A percentile compares a stretch with the other conserved stretches of the same genome.
Evolutionary conservation across 331 rosid genomes (phyloP).

Genomic region (Telfairia occidentalis): DNA sequence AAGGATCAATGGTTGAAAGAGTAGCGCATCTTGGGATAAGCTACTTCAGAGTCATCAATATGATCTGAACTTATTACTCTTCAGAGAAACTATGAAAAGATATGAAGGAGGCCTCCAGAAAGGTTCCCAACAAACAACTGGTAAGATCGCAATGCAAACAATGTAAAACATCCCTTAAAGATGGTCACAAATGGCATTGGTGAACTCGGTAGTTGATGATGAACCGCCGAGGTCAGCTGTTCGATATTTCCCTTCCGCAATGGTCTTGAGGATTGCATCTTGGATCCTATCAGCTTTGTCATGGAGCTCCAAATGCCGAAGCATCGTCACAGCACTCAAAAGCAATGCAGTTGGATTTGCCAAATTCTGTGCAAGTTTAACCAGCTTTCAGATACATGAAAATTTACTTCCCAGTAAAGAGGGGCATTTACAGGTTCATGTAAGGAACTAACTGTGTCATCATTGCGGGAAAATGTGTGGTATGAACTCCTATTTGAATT

Average conservation of each 20-base stretch:
- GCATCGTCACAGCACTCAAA: slow-evolving; percentile 76
- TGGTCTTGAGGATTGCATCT: slow-evolving; percentile 65
- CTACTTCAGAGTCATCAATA: slow-evolving; percentile 25
- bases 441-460: background rate
- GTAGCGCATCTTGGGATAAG: slow-evolving; percentile 6
- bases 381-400: background rate
- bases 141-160: slow-evolving; percentile 5
- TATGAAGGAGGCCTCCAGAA: slow-evolving; percentile 18
- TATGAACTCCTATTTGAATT: background rate
- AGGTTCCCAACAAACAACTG: slow-evolving; percentile 26
- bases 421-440: background rate
- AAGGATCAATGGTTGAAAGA: slow-evolving; percentile 5
- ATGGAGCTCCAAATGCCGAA: slow-evolving; percentile 68
- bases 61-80: slow-evolving; percentile 35
- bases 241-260: slow-evolving; percentile 81
- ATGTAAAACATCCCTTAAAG: slow-evolving; percentile 33
- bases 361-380: slow-evolving; percentile 49
- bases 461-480: background rate
- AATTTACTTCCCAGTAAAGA: background rate
- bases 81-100: slow-evolving; percentile 19
- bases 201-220: slow-evolving; percentile 67
- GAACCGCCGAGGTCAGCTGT: slow-evolving; percentile 93
- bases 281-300: slow-evolving; percentile 77
- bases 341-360: slow-evolving; percentile 96
- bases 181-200: slow-evolving; percentile 66